Evolutionary conservation across 2,329 filamentous ascomycete genomes (phyloP), one percentile per base, ranked within the genome.

Genomic region (Venturia carpophila): DNA sequence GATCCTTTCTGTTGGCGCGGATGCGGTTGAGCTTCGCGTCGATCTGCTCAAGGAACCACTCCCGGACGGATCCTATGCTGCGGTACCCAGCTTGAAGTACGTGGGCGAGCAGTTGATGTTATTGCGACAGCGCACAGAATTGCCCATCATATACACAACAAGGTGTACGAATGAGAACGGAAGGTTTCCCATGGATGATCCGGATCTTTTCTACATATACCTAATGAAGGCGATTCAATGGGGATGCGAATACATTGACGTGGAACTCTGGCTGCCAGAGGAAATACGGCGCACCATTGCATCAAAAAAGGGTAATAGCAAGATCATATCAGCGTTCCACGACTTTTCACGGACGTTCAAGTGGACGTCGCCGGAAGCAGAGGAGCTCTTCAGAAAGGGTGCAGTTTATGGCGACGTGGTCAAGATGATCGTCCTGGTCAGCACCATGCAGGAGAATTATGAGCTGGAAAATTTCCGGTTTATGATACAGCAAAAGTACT

Each of bases 291-390:
- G 81, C 68, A 82, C 79, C 67, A 76, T 95, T 11, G 88, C 85
- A 64, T 84, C 88, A 69, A 82, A 84, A 64, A 87, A 88, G 69
- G 90, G 90, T 1, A 89, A 86, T 75, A 93, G 88, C 71, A 88
- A 87, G 69, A 91, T 96, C 75, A 92, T 95, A 79, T 93, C 90
- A n/a, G 91, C 91, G 15, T 94, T 93, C 71, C 91, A 95, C 74
- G 91, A 94, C 77, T 93, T 93, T 71, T 92, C 90, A 0, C 89
- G 90, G 1, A 87, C 81, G 0, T 93, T 93, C 80, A 90, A 87
- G 71, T 95, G 91, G 91, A 88, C 88, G 0, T 90, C 89, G 0
- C 77, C 83, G 7, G 83, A 89, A 69, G 90, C 90, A 1, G 84
- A 89, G 71, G 79, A 83, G 13, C 82, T 93, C 4, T 95, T 92